phyloP scores from a whole-genome alignment of 768 basidiomycete species.

The Phlegmacium glaucopus region DNA sequence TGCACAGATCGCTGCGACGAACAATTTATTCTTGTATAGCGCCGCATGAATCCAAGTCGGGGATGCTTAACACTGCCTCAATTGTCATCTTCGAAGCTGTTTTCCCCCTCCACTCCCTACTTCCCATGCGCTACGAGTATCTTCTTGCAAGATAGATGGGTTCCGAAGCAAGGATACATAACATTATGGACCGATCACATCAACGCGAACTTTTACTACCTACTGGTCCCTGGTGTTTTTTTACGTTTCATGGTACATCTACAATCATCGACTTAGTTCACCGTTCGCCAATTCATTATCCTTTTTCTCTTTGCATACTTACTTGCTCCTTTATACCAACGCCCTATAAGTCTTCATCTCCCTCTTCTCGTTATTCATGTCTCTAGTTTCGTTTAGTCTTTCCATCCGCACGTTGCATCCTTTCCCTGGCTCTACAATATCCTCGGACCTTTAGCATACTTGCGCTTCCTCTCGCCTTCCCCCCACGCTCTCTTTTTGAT shows the following conservation, averaged over 20 bases:
- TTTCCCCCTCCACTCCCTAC: slow-evolving; percentile 12
- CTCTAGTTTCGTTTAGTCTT: background rate
- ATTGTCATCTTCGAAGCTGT: slow-evolving; percentile 11
- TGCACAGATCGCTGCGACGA: slow-evolving; percentile 88
- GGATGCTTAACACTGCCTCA: slow-evolving; percentile 4
- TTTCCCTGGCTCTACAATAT: background rate
- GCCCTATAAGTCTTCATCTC: background rate
- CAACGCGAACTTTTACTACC: slow-evolving; percentile 7
- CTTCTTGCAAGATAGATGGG: slow-evolving; percentile 21
- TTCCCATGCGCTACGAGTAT: slow-evolving; percentile 9
- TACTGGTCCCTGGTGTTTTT: slow-evolving; percentile 7
- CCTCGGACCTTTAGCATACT: background rate
- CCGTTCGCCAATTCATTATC: slow-evolving; percentile 17
- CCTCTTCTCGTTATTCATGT: background rate
- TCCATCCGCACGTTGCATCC: slow-evolving; percentile 1
- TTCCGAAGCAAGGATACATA: slow-evolving; percentile 14
- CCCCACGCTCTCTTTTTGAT: background rate
- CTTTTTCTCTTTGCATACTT: slow-evolving; percentile 17
- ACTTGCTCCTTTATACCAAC: slow-evolving; percentile 18
- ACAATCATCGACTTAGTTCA: slow-evolving; percentile 17
- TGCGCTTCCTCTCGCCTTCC: background rate
- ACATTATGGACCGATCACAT: slow-evolving; percentile 8
- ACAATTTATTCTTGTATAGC: slow-evolving; percentile 90
- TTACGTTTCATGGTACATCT: slow-evolving; percentile 16
- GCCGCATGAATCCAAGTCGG: slow-evolving; percentile 49